A percentile compares a stretch with the other conserved stretches of the same genome.
Evolutionary conservation across 2,329 filamentous ascomycete species (phyloP).

Genomic region (Aspergillus neoniger): DNA sequence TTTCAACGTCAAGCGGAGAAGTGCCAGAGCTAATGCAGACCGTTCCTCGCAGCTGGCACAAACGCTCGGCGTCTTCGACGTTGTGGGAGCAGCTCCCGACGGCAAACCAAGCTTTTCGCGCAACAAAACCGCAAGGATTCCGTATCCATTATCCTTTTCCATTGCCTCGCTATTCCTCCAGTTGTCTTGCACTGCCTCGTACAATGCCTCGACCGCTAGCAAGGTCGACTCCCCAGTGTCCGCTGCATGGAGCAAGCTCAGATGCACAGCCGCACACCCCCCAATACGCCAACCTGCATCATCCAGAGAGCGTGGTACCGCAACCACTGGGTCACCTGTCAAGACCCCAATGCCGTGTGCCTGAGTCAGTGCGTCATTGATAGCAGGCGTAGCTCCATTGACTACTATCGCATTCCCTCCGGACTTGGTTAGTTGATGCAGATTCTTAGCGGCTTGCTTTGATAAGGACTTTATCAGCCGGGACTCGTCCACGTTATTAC

Average conservation of each 20-base stretch:
- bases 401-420: slow-evolving; percentile 78
- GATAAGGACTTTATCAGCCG: slow-evolving; percentile 76
- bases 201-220: slow-evolving; percentile 77
- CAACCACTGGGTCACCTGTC: slow-evolving; percentile 78
- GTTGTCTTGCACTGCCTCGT: slow-evolving; percentile 81
- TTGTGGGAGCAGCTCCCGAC: slow-evolving; percentile 28
- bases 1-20: slow-evolving; percentile 74
- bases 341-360: slow-evolving; percentile 79
- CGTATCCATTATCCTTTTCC: slow-evolving; percentile 93
- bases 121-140: slow-evolving; percentile 79
- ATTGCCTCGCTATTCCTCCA: slow-evolving; percentile 99
- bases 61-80: slow-evolving; percentile 48
- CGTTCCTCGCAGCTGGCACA: slow-evolving; percentile 48
- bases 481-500: slow-evolving; percentile 69
- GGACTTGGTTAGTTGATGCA: slow-evolving; percentile 69
- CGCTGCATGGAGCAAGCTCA: slow-evolving; percentile 82
- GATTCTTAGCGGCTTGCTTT: slow-evolving; percentile 65
- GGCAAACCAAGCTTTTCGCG: slow-evolving; percentile 69
- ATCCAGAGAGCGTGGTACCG: slow-evolving; percentile 80
- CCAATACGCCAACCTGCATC: slow-evolving; percentile 90
- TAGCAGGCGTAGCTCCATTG: slow-evolving; percentile 81
- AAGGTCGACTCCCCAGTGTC: slow-evolving; percentile 69
- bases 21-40: slow-evolving; percentile 56
- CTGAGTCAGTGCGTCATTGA: slow-evolving; percentile 85
- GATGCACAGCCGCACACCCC: slow-evolving; percentile 81